Evolutionary conservation across 2,329 filamentous ascomycete genomes (phyloP).

Genomic region (Rhytidhysteron rufulum): DNA sequence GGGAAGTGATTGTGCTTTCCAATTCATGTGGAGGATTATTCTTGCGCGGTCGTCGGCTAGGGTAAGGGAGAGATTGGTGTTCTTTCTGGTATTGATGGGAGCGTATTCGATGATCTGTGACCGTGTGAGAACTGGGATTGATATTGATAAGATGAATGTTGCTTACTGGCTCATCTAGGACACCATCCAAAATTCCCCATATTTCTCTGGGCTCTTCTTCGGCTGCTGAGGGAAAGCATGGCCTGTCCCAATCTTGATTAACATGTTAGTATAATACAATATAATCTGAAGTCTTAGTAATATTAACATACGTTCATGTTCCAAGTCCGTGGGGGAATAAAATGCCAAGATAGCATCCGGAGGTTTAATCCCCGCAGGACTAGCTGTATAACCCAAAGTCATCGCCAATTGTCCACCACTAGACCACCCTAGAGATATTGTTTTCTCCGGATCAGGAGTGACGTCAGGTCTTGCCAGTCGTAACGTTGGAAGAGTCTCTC

Average conservation of each 20-base stretch:
- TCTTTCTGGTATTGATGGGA: too few relatives aligned
- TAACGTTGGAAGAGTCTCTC: conserved; percentile 28
- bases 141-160: too few relatives aligned
- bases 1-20: conserved; percentile 33
- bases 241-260: too few relatives aligned
- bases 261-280: too few relatives aligned
- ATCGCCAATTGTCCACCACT: conserved; percentile 47
- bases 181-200: too few relatives aligned
- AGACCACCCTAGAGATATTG: conserved; percentile 49
- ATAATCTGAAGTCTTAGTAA: conserved; percentile 6
- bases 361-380: conserved; percentile 22
- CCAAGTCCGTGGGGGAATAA: conserved; percentile 43
- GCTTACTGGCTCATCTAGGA: too few relatives aligned
- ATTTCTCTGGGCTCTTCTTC: too few relatives aligned
- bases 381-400: conserved; percentile 38
- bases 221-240: too few relatives aligned
- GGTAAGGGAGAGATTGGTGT: too few relatives aligned
- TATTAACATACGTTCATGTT: conserved; percentile 17
- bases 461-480: conserved; percentile 9
- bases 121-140: too few relatives aligned
- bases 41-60: conserved; percentile 20
- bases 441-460: conserved; percentile 20
- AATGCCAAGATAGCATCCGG: conserved; percentile 46
- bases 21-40: conserved; percentile 41
- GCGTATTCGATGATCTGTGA: too few relatives aligned